Evolutionary conservation across 495 filamentous ascomycete species (phyloP).

Genomic region (Lasiosphaeria ovina): DNA sequence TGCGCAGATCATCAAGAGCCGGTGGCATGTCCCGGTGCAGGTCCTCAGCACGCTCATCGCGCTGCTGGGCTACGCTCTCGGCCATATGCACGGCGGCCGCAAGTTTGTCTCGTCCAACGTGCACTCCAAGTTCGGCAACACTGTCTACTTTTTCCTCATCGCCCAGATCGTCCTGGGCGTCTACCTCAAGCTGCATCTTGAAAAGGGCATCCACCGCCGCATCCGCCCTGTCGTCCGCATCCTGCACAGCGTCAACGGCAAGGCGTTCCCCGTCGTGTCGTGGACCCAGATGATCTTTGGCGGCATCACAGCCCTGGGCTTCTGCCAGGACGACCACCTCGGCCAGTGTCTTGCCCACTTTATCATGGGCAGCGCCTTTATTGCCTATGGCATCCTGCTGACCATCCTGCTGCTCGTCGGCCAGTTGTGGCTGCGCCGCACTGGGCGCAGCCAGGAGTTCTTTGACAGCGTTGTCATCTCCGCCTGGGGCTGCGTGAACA

Average conservation of each 20-base stretch:
- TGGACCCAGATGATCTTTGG: conserved; percentile 98
- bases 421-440: conserved; percentile 80
- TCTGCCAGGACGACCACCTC: conserved; percentile 85
- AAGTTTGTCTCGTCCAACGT: conserved; percentile 76
- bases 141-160: conserved; percentile 73
- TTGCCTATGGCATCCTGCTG: conserved; percentile 86
- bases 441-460: conserved; percentile 92
- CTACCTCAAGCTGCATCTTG: conserved; percentile 86
- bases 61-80: conserved; percentile 82
- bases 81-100: conserved; percentile 84
- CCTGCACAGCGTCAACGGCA: conserved; percentile 79
- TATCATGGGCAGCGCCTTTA: conserved; percentile 97
- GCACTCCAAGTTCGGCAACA: conserved; percentile 76
- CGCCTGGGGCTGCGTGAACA: conserved; percentile 94
- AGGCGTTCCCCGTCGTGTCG: conserved; percentile 76
- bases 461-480: conserved; percentile 91
- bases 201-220: conserved; percentile 74
- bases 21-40: conserved; percentile 94
- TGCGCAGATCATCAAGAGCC: conserved; percentile 76
- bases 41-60: conserved; percentile 70
- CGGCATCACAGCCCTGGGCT: conserved; percentile 90
- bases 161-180: conserved; percentile 76
- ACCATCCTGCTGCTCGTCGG: conserved; percentile 85
- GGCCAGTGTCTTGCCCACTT: conserved; percentile 96
- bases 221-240: conserved; percentile 71